Evolutionary conservation across 2,329 filamentous ascomycete species (phyloP), one percentile per base, ranked within the genome.

Genomic region (Akanthomyces uredinophilus): DNA sequence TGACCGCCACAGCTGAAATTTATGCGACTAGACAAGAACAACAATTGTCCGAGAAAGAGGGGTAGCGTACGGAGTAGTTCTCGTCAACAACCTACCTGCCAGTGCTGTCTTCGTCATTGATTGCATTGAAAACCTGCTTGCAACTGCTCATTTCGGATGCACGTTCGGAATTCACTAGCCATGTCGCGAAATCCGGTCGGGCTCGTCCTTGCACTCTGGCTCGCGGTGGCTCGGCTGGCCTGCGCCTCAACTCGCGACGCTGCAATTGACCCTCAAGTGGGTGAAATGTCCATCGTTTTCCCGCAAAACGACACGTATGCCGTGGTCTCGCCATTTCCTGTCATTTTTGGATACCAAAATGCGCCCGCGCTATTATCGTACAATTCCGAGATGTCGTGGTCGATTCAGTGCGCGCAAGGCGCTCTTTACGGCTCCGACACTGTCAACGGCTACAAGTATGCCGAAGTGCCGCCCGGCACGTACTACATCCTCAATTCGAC

Each of bases 251-350:
- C 35, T 60, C 32, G 22, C 44, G 43, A 55, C 35, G 51, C 55
- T 44, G 43, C 24, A n/a, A 41, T 24, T 32, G 7, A 13, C 39
- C 27, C 53, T 20, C 41, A 53, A 32, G 50, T 53, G 20, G 52
- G 53, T 16, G 53, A 62, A 37, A 41, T 58, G 46, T 57, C 51
- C 4, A 46, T 58, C 43, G 58, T 61, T 11, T 64, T 64, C 20
- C 62, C 62, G n/a, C 59, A 29, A 41, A 62, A 64, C 27, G 58
- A 62, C 32, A 62, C 59, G 16, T 62, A 62, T 22, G 52, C 44
- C 2, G 58, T 24, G 5, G 51, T 64, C 5, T 61, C 47, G 7
- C 62, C 53, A 7, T 64, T 58, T 41, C 62, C 62, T 51, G 29
- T 64, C 5, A 51, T 64, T 13, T 62, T 64, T 29, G 52, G 51